Evolutionary conservation across 2,329 filamentous ascomycete genomes (phyloP), one percentile per base, ranked within the genome.

Genomic region (Didymella lethalis): DNA sequence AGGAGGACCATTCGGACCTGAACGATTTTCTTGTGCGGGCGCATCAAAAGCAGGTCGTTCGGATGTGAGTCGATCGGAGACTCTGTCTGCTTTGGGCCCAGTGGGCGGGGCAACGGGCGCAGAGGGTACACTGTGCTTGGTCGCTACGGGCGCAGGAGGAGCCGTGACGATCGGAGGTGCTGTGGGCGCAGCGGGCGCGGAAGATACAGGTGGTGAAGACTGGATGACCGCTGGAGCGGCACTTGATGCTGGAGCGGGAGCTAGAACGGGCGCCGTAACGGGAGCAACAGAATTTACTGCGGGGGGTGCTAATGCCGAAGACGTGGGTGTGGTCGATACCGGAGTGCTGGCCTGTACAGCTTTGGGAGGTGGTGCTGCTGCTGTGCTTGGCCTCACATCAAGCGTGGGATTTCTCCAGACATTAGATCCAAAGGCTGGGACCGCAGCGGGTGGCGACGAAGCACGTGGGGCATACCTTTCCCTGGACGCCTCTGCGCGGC

Each of bases 381-480:
- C 25, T 53, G 62, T 38, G 31, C 49, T 65, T 41, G 70, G 55
- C 64, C 78, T 80, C 12, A 59, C 59, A 44, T 78, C 75, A 50
- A 73, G 68, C 2, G 73, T 64, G 6, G 78, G 76, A 26, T 77
- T 77, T 61, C 74, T 76, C 79, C 79, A 81, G 25, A 79, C 78
- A 64, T 79, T 78, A 36, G 78, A 71, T 54, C 79, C 81, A 71
- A 86, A 86, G n/a, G 84, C 83, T 26, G 84, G 84, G 14, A 86
- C 83, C 51, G 83, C 82, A 61, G 83, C 82, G 28, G 82, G 83
- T 36, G 84, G 83, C 11, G 84, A 83, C 18, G 82, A 83, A 49
- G 78, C 75, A 53, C 81, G 79, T 47, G 78, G 78, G 38, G 76
- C 78, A 68, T 82, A 82, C 40, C 79, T 75, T 62, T 82, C 80